phyloP scores from a whole-genome alignment of 2,329 filamentous ascomycete genomes.

The Trichoderma oligosporum region DNA sequence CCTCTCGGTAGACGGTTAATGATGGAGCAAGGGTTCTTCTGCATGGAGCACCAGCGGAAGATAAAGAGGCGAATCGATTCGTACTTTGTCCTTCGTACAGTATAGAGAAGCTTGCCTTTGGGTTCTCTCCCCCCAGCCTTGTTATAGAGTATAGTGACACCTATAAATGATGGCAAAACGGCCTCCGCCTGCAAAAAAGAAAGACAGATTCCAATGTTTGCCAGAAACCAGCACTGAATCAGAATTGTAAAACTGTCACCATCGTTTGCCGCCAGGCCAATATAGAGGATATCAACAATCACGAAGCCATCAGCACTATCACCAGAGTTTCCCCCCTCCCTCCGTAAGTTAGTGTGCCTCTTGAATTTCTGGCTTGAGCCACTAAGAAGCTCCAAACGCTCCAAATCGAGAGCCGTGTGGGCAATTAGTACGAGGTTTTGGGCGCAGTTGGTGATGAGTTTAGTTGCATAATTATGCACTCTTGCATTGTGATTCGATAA shows the following conservation, averaged over 20 bases:
- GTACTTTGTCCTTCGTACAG: neutral
- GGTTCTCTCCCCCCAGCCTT: neutral
- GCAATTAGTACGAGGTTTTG: constrained; percentile 3
- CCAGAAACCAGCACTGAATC: neutral
- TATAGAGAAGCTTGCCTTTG: neutral
- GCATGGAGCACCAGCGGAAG: constrained; percentile 7
- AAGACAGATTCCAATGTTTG: neutral
- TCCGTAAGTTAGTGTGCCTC: neutral
- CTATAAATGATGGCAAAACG: neutral
- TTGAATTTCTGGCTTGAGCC: constrained; percentile 2
- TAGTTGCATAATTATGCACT: neutral
- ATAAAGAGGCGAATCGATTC: constrained; percentile 4
- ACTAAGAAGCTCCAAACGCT: constrained; percentile 11
- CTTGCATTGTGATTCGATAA: constrained; percentile 22
- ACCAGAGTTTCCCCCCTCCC: neutral
- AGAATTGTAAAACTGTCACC: no score
- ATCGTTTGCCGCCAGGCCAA: neutral
- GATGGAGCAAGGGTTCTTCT: constrained; percentile 8
- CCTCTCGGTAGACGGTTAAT: constrained; percentile 16
- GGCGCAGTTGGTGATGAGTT: constrained; percentile 17
- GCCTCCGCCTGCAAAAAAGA: neutral
- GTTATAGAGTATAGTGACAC: neutral
- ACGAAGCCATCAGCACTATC: neutral
- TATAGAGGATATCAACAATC: neutral
- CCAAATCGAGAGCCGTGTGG: constrained; percentile 7